phyloP scores from a whole-genome alignment of 129 eudicot genomes.

The Chrysanthemum seticuspe region DNA sequence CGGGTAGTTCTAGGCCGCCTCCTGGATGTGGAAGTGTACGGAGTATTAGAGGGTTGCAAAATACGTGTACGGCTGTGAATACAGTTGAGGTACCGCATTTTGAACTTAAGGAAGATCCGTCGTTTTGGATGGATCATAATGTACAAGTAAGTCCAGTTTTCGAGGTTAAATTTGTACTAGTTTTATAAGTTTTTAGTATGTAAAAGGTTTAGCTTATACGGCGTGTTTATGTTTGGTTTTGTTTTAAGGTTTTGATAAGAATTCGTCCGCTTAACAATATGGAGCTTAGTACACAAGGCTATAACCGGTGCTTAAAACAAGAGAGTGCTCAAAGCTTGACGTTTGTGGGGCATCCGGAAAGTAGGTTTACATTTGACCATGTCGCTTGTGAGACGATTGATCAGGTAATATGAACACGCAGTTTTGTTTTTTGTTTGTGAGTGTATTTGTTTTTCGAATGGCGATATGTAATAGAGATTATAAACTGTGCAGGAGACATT shows the following conservation, averaged over 20 bases:
- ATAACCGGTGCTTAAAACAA: conserved; percentile 81
- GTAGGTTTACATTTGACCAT: conserved; percentile 87
- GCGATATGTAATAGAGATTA: neutral
- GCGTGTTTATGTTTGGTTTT: conserved; percentile 13
- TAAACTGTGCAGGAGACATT: conserved; percentile 74
- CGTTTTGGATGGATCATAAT: conserved; percentile 97
- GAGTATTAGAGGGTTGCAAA: conserved; percentile 37
- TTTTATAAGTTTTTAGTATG: neutral
- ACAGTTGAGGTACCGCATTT: conserved; percentile 83
- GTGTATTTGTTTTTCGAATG: neutral
- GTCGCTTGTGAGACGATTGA: conserved; percentile 90
- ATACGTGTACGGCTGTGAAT: conserved; percentile 43
- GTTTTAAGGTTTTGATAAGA: conserved; percentile 68
- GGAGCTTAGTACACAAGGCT: conserved; percentile 72
- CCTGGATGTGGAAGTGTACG: conserved; percentile 47
- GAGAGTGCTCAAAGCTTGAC: conserved; percentile 79
- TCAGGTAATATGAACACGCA: conserved; percentile 54
- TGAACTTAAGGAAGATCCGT: conserved; percentile 90
- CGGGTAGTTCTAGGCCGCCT: conserved; percentile 61
- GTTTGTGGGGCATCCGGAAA: conserved; percentile 85
- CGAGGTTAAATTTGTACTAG: neutral
- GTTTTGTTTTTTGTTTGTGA: neutral
- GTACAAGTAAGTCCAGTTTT: conserved; percentile 65
- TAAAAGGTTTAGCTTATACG: conserved; percentile 1
- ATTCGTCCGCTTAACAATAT: conserved; percentile 71